phyloP scores from a whole-genome alignment of 1,284 basidiomycete genomes.

The Phaffia rhodozyma region DNA sequence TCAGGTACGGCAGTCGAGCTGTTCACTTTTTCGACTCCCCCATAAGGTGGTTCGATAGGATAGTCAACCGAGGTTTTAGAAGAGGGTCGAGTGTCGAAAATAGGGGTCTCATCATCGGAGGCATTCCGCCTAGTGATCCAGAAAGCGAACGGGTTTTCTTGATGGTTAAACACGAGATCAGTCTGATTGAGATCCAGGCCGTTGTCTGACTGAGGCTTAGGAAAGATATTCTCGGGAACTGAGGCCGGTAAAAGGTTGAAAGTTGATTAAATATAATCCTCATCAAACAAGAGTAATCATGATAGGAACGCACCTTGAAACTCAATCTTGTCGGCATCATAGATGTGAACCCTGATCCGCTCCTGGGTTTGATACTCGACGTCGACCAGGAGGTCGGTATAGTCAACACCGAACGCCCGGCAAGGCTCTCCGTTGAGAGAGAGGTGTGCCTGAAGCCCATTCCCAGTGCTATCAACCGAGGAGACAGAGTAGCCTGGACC shows the following conservation, averaged over 20 bases:
- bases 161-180: constrained; percentile 49
- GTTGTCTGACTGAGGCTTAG: constrained; percentile 41
- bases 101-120: constrained; percentile 42
- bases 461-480: constrained; percentile 33
- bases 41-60: constrained; percentile 25
- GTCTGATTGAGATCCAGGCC: constrained; percentile 25
- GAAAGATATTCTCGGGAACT: constrained; percentile 51
- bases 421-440: constrained; percentile 50
- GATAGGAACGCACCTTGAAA: constrained; percentile 41
- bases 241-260: not conserved
- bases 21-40: constrained; percentile 7
- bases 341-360: constrained; percentile 57
- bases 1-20: not conserved
- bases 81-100: constrained; percentile 60
- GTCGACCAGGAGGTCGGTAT: constrained; percentile 47
- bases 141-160: constrained; percentile 55
- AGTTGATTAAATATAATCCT: not conserved
- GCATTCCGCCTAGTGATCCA: constrained; percentile 59
- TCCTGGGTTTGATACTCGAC: constrained; percentile 26
- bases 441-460: constrained; percentile 48
- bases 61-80: constrained; percentile 44
- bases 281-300: not conserved
- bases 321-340: constrained; percentile 45
- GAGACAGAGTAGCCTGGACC: constrained; percentile 41
- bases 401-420: constrained; percentile 59